These are phyloP conservation scores for Colletotrichum eleusines DNA, from an alignment of 2,329 filamentous ascomycete genomes.

Conservation along the genomic window DNA sequence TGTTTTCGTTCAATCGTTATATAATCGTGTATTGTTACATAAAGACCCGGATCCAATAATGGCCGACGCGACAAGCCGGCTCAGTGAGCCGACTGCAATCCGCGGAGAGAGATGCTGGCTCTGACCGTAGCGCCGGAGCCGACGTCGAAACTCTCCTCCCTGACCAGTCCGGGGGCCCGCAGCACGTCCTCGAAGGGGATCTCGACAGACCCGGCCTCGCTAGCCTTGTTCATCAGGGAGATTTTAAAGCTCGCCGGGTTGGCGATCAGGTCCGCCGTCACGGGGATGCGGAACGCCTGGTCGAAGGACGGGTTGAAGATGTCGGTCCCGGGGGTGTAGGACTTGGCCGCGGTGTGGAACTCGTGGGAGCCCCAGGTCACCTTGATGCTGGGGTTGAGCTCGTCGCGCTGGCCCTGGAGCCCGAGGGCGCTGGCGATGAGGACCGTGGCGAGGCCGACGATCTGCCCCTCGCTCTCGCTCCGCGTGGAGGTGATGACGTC, in stretches of 20 bases:
- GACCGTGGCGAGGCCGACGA: conserved; percentile 57
- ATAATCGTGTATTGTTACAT: conserved; percentile 15
- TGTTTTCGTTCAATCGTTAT: conserved; percentile 4
- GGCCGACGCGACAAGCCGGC: not conserved
- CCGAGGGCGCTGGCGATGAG: conserved; percentile 57
- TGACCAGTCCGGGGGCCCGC: conserved; percentile 47
- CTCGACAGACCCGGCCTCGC: conserved; percentile 51
- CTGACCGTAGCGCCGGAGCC: conserved; percentile 51
- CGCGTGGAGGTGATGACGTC: conserved; percentile 48
- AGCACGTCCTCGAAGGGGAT: conserved; percentile 52
- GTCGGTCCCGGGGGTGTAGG: conserved; percentile 58
- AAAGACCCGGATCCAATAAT: no score
- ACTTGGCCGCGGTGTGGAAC: conserved; percentile 57
- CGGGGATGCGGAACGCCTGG: conserved; percentile 57
- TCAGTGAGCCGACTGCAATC: conserved; percentile 43
- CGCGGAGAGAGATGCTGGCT: conserved; percentile 52
- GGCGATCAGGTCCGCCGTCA: conserved; percentile 49
- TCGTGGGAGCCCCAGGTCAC: conserved; percentile 56
- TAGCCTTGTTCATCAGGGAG: conserved; percentile 50
- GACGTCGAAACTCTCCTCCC: conserved; percentile 52
- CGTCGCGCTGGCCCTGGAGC: conserved; percentile 57
- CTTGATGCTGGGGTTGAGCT: conserved; percentile 59
- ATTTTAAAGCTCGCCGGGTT: conserved; percentile 50
- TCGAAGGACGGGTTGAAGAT: conserved; percentile 63
- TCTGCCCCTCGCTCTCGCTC: conserved; percentile 46